Evolutionary conservation across 352 stramenopile genomes (phyloP), one percentile per base, ranked within the genome.

Genomic region (Globisporangium recalcitrans): DNA sequence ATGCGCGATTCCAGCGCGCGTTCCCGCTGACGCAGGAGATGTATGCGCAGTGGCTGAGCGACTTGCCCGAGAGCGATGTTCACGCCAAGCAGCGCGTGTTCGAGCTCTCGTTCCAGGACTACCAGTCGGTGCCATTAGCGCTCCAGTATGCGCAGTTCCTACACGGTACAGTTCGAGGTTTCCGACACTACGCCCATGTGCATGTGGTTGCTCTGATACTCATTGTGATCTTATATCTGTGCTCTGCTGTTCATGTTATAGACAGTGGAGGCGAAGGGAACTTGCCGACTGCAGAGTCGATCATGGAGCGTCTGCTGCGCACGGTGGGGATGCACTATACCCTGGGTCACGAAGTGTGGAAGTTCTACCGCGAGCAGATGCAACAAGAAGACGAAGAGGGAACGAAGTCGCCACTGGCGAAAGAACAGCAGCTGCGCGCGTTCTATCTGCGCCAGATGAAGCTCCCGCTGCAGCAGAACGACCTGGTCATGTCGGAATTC

Each of bases 401-500:
- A 44, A 27, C 55, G 0, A 22, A 24, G 6, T 36, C 53, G 8
- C 62, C 46, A 13, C 5, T 71, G 2, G 22, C 10, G 19, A 90
- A 88, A 64, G 78, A 89, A 44, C 48, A 49, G 29, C 65, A 67
- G 0, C 16, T 81, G 13, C 63, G 79, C 21, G 65, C 70, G 16
- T 53, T 91, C 0, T 91, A 77, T 60, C 61, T 27, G n/a, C 68
- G 56, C 5, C 82, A 91, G 55, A 77, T 91, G 74, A 54, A 68
- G 40, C 53, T 89, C 14, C 80, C 82, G 26, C 53, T 91, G 62
- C 71, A 88, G 64, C 74, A 89, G 46, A 91, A 91, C 58, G 82
- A 91, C 60, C 57, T 89, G 1, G 73, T 69, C 24, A 80, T 91
- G 80, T 90, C 82, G 19, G 82, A 91, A 53, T 90, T 88, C 40